Evolutionary conservation across 2,329 filamentous ascomycete species (phyloP).

Genomic region (Plectosphaerella plurivora): DNA sequence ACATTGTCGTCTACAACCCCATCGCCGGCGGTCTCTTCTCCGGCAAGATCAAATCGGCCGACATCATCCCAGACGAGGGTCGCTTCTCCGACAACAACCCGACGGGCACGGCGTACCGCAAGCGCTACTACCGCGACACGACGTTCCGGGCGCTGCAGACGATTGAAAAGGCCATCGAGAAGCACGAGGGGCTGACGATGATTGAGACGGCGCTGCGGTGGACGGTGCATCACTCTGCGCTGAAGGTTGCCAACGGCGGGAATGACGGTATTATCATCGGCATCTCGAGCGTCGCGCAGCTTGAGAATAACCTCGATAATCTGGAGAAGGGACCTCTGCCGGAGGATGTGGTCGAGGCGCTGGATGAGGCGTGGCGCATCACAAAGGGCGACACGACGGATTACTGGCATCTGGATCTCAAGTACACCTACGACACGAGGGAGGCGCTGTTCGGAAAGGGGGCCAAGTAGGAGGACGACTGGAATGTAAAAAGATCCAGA

Average conservation of each 20-base stretch:
- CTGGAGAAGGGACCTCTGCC: conserved; percentile 70
- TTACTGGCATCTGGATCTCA: conserved; percentile 57
- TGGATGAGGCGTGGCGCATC: conserved; percentile 76
- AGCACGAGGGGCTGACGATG: conserved; percentile 59
- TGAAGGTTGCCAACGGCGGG: conserved; percentile 42
- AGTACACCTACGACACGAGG: conserved; percentile 63
- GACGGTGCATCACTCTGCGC: conserved; percentile 64
- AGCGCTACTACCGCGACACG: conserved; percentile 67
- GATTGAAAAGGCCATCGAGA: conserved; percentile 63
- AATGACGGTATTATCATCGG: conserved; percentile 59
- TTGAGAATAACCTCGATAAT: conserved; percentile 52
- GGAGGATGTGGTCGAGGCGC: conserved; percentile 66
- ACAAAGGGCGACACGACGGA: conserved; percentile 52
- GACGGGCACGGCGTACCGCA: conserved; percentile 54
- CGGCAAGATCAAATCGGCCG: conserved; percentile 69
- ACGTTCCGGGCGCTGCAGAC: conserved; percentile 59
- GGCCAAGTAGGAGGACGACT: conserved; percentile 28
- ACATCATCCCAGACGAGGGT: conserved; percentile 59
- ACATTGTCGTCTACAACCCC: conserved; percentile 79
- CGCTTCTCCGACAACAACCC: conserved; percentile 58
- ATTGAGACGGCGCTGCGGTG: conserved; percentile 73
- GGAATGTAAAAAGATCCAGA: background rate
- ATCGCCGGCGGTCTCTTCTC: conserved; percentile 76
- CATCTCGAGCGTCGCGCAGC: conserved; percentile 51
- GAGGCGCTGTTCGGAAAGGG: conserved; percentile 51